Evolutionary conservation across 164 flowering plant species (phyloP), one percentile per base, ranked within the genome.

Genomic region (Vitis labrusca): DNA sequence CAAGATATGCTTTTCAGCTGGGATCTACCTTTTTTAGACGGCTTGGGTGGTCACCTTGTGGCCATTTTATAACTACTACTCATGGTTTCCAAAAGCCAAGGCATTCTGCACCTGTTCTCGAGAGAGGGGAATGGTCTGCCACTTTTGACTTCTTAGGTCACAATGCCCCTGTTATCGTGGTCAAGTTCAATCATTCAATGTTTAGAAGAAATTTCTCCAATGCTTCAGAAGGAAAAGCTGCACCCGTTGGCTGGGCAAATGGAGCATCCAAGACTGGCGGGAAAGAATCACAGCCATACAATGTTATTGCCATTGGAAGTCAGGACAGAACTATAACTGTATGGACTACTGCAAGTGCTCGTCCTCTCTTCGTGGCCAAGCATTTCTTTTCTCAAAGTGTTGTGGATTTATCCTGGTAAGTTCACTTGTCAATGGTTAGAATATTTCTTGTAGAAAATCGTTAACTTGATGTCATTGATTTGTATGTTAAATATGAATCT

Each of bases 1-100:
- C 30, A 50, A 7, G 23, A 5, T 73, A 52, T 65, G 67, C 47
- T 70, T 82, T 78, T 49, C 98, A 96, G 99, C 97, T 96, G 52
- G 99, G 98, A 53, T 92, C 99, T 49, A 96, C 98, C 70, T 96
- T 93, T 81, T 96, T 96, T 75, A 89, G 99, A 84, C 87, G 98
- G 72, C 97, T 93, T 74, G 99, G 94, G n/a, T 96, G 98, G 99
- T 96, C 99, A 27, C 99, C 98, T 56, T 96, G 98, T 82, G 99
- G 99, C 64, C 98, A 96, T 84, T 96, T 93, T 72, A 93, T 96
- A 67, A 93, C 99, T 48, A 96, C 99, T 0, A 96, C 99, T 59
- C 96, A 93, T 81, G 99, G 99, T 60, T 96, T 89, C 77, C 99
- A 93, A 77, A 96, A 92, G 79, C 99, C 99, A 10, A 88, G 97